Base-by-base conservation (phyloP, 1,284 basidiomycete species). In the Melampsora americana region DNA sequence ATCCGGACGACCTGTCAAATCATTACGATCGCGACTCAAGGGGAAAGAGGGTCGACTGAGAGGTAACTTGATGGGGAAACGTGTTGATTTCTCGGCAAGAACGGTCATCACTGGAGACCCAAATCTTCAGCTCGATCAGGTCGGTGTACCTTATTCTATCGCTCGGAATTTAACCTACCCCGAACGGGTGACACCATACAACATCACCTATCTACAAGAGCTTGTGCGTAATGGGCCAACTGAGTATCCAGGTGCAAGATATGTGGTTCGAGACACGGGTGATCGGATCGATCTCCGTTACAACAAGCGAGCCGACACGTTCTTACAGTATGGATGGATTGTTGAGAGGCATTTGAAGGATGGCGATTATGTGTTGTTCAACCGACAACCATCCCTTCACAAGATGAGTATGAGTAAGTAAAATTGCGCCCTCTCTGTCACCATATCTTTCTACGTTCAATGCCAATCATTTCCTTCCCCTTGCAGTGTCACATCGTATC, bases 91-190 rank as follows among this genome's bases (percentile, higher is more conserved):
- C 83, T 99, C 96, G 0, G 96, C 96, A 0, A 92, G 96, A 80
- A 99, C 96, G 28, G 96, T 99, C 82, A 99, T 99, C 82, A 98
- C 96, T 5, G 96, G 96, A 83, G 96, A 99, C 84, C 96, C 96
- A 6, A 98, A 99, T 83, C 83, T 99, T 78, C 91, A 96, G 82
- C 85, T 99, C 79, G 96, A 99, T 81, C 91, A 99, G 83, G 96
- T 99, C 79, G 96, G 96, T 76, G 96, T 99, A 2, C 96, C 96
- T n/a, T 89, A 87, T 80, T 94, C 89, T 81, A 99, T 99, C 77
- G 96, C 95, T 3, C 94, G 98, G 89, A 99, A 95, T 80, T 84
- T 99, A 84, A 99, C 96, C 1, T 99, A 90, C 84, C 96, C 96
- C 0, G 96, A 99, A 84, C 88, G 95, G 86, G 96, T 99, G 28